Conservation (phyloP, 495 filamentous ascomycete genomes). For the Tetracladium setigerum region DNA sequence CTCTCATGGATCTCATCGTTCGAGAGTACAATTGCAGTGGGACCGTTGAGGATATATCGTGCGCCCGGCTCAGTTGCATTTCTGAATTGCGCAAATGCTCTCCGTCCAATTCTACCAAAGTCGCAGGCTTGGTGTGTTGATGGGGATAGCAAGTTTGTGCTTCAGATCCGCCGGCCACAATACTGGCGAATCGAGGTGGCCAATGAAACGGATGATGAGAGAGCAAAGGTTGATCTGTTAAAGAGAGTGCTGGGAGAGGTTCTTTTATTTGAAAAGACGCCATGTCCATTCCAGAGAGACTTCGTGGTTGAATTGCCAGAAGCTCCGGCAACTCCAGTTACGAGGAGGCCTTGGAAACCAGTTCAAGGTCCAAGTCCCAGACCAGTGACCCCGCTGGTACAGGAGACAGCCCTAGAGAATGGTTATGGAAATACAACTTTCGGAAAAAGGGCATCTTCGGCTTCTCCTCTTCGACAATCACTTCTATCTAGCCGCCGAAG, state of each 20-base stretch:
- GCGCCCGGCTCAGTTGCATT: constrained; percentile 77
- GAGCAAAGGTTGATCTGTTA: constrained; percentile 50
- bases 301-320: constrained; percentile 73
- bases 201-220: constrained; percentile 49
- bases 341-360: constrained; percentile 64
- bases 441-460: too few species aligned
- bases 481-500: too few species aligned
- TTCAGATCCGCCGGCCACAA: constrained; percentile 69
- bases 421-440: not conserved
- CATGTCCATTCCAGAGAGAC: constrained; percentile 72
- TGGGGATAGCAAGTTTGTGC: constrained; percentile 67
- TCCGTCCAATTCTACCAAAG: constrained; percentile 79
- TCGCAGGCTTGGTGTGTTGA: constrained; percentile 92
- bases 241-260: constrained; percentile 62
- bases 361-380: constrained; percentile 26
- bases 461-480: too few species aligned
- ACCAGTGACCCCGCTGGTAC: not conserved
- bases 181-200: constrained; percentile 90
- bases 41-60: constrained; percentile 70
- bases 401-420: not conserved
- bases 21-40: constrained; percentile 75
- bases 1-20: constrained; percentile 67
- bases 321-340: constrained; percentile 53
- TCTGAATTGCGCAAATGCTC: constrained; percentile 68
- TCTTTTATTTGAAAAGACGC: constrained; percentile 77